phyloP scores from a whole-genome alignment of 306 rosid genomes.

The Vigna trinervia region DNA sequence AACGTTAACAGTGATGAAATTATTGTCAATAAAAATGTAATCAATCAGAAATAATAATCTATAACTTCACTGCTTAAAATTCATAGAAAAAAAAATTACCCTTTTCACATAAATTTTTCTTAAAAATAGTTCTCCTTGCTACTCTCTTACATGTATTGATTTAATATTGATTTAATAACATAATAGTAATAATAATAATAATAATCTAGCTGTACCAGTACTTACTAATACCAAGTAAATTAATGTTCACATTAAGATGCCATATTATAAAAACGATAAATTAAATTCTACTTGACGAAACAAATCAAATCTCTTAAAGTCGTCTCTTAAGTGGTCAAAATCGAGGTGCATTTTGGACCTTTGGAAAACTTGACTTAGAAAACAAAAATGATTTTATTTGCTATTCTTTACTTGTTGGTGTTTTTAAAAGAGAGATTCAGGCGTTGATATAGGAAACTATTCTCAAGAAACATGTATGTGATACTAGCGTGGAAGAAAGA shows the following conservation, averaged over 20 bases:
- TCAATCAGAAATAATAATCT: too few species aligned
- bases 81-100: not conserved
- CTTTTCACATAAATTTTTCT: not conserved
- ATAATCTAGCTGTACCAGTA: not conserved
- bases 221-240: not conserved
- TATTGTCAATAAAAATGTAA: too few species aligned
- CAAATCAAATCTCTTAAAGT: conserved; percentile 2
- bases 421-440: not conserved
- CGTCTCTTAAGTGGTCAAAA: not conserved
- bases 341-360: not conserved
- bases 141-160: not conserved
- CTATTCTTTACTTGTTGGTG: not conserved
- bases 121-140: not conserved
- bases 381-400: not conserved
- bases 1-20: too few species aligned
- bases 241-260: not conserved
- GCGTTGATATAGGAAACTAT: conserved; percentile 12
- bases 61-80: not conserved
- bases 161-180: not conserved
- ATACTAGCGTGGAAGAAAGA: conserved; percentile 18
- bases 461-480: conserved; percentile 14
- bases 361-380: conserved; percentile 4
- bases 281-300: not conserved
- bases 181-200: not conserved
- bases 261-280: not conserved